These are phyloP conservation scores for Prunus dulcis DNA, from an alignment of 306 rosid genomes.

Conservation along the genomic window DNA sequence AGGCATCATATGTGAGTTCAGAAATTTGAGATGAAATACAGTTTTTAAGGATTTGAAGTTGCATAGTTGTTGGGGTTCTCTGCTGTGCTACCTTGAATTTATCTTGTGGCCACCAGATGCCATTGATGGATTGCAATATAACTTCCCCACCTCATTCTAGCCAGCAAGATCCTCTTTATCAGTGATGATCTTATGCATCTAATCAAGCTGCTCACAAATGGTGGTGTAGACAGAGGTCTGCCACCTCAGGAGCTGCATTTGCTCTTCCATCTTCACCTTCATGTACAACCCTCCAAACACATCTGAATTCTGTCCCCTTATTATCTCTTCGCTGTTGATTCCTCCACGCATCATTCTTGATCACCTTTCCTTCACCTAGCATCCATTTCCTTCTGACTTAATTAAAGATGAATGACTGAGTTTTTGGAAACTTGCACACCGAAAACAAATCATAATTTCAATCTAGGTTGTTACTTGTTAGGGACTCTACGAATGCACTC, in stretches of 20 bases:
- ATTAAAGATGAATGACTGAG: background rate
- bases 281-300: slow-evolving; percentile 11
- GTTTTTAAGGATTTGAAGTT: background rate
- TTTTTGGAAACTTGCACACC: background rate
- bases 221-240: slow-evolving; percentile 46
- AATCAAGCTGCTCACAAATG: slow-evolving; percentile 59
- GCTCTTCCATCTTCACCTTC: background rate
- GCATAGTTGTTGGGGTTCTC: background rate
- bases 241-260: background rate
- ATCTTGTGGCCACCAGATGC: too few species aligned
- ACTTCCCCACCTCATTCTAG: slow-evolving; percentile 21
- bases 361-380: background rate
- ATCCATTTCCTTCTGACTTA: background rate
- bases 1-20: too few species aligned
- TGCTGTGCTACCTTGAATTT: too few species aligned
- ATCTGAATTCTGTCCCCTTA: background rate
- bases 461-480: background rate
- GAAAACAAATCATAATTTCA: background rate
- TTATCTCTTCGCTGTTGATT: background rate
- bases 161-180: slow-evolving; percentile 61
- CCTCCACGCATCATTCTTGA: slow-evolving; percentile 10
- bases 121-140: too few species aligned
- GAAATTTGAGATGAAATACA: background rate
- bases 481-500: background rate
- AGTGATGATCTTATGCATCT: slow-evolving; percentile 59